Evolutionary conservation across 352 stramenopile genomes (phyloP).

Genomic region (Pythium rishiriense): DNA sequence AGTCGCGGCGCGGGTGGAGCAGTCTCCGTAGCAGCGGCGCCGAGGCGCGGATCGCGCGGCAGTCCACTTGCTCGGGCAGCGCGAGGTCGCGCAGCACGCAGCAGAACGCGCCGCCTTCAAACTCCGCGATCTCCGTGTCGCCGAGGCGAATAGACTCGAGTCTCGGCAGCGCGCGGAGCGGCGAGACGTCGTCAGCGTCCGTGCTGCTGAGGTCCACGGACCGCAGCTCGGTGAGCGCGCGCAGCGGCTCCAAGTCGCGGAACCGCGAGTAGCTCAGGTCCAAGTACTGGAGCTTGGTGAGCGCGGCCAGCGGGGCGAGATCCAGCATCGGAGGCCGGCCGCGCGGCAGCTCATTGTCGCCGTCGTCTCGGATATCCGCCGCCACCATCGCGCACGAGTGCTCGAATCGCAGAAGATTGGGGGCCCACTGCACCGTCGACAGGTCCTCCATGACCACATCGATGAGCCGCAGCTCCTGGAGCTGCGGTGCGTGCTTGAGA

Average conservation of each 20-base stretch:
- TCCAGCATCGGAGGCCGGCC: not conserved
- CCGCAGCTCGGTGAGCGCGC: not conserved
- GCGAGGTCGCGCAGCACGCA: not conserved
- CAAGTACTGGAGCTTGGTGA: conserved; percentile 1
- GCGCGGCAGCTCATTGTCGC: not conserved
- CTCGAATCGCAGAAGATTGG: not conserved
- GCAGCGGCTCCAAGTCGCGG: not conserved
- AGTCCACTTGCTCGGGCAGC: conserved; percentile 10
- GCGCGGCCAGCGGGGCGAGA: not conserved
- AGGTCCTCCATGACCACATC: conserved; percentile 6
- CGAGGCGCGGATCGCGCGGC: not conserved
- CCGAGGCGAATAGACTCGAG: conserved; percentile 1
- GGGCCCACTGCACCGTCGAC: not conserved
- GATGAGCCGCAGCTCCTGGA: conserved; percentile 6
- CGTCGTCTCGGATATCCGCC: not conserved
- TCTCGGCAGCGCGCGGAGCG: not conserved
- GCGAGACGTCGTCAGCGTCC: not conserved
- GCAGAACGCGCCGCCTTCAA: conserved; percentile 1
- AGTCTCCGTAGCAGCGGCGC: not conserved
- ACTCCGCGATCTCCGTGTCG: conserved; percentile 6
- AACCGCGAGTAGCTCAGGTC: conserved; percentile 8
- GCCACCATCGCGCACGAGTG: conserved; percentile 2
- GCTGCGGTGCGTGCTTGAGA: not conserved
- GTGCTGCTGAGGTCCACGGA: conserved; percentile 6
- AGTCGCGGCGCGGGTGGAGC: conserved; percentile 9